Percentiles rank a stretch among this genome's conserved stretches.
phyloP scores from a whole-genome alignment of 208 protist species.

The Endotrypanum monterogeii region DNA sequence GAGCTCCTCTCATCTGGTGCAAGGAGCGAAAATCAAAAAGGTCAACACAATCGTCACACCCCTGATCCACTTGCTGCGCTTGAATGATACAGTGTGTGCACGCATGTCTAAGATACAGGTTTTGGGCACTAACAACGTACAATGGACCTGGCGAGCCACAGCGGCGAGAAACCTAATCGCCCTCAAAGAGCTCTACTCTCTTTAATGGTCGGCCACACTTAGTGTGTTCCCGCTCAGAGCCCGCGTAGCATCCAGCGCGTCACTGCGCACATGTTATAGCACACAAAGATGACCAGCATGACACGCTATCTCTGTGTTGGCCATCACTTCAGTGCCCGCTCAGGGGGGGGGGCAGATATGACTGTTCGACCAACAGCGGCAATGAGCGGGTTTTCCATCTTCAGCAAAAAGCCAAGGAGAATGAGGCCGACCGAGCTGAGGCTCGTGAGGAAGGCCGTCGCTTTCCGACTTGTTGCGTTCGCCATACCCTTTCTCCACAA shows the following conservation, averaged over 20 bases:
- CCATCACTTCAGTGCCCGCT: background rate
- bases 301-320: conserved; percentile 5
- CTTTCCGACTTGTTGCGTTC: conserved; percentile 14
- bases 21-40: too few species aligned
- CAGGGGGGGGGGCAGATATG: too few species aligned
- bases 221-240: conserved; percentile 14
- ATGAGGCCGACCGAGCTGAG: conserved; percentile 6
- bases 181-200: background rate
- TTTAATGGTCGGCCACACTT: conserved; percentile 1
- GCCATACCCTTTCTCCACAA: conserved; percentile 21
- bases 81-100: conserved; percentile 59
- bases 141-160: conserved; percentile 11
- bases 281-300: conserved; percentile 25
- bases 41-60: background rate
- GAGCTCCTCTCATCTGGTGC: too few species aligned
- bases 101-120: conserved; percentile 18
- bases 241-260: conserved; percentile 14
- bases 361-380: too few species aligned
- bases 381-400: too few species aligned
- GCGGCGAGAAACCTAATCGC: background rate
- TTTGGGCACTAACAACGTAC: conserved; percentile 8
- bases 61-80: conserved; percentile 19
- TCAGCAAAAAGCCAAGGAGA: conserved; percentile 19
- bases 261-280: conserved; percentile 27
- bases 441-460: conserved; percentile 22